Percentiles rank a stretch among this genome's conserved stretches.
These are phyloP conservation scores for Asterella californica DNA, from an alignment of 225 moss, liverwort and hornwort genomes.

Conservation along the genomic window DNA sequence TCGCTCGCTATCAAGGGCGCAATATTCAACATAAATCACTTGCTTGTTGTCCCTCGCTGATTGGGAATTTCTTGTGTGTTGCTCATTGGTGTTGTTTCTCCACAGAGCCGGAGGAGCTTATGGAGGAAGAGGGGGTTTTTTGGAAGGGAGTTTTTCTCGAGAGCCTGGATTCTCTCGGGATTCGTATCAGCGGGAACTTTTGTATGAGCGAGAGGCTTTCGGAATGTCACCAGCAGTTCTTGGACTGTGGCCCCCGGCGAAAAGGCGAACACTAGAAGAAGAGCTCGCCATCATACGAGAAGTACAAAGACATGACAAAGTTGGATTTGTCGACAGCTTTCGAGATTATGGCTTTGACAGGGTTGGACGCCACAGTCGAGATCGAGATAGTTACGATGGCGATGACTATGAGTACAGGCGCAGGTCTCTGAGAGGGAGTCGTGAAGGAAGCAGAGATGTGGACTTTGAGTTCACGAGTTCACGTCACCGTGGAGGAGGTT, in stretches of 20 bases:
- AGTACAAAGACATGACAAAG: slow-evolving; percentile 73
- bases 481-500: slow-evolving; percentile 57
- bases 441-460: slow-evolving; percentile 71
- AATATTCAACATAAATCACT: too few relatives aligned
- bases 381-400: slow-evolving; percentile 68
- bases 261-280: slow-evolving; percentile 78
- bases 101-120: slow-evolving; percentile 85
- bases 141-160: slow-evolving; percentile 60
- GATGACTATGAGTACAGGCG: slow-evolving; percentile 75
- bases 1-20: neutral
- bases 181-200: slow-evolving; percentile 59
- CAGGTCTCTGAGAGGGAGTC: slow-evolving; percentile 57
- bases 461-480: slow-evolving; percentile 54
- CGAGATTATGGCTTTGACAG: slow-evolving; percentile 51
- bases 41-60: neutral
- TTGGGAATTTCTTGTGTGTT: neutral
- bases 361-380: slow-evolving; percentile 66
- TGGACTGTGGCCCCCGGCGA: slow-evolving; percentile 76
- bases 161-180: slow-evolving; percentile 70
- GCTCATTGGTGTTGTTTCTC: slow-evolving; percentile 30
- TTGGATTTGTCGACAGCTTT: slow-evolving; percentile 58
- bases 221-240: slow-evolving; percentile 41
- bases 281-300: slow-evolving; percentile 71
- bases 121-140: slow-evolving; percentile 73
- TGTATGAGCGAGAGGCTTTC: slow-evolving; percentile 65